Evolutionary conservation across 768 basidiomycete species (phyloP).

Genomic region (Agaricus bisporus): DNA sequence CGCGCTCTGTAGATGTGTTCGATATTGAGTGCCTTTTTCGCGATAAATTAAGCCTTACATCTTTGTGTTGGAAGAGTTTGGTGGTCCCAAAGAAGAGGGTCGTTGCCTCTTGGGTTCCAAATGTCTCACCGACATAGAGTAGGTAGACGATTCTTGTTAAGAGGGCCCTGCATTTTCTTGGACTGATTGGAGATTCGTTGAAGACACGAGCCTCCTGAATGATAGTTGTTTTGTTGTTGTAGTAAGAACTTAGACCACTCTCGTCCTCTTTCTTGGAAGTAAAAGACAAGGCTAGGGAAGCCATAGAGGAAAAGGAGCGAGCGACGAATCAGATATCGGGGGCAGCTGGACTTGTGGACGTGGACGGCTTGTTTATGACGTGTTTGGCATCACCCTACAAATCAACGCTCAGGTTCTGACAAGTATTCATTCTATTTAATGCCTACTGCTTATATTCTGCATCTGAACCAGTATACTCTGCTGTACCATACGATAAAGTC

Average conservation of each 20-base stretch:
- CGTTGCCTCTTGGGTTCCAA: constrained; percentile 93
- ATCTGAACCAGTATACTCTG: constrained; percentile 7
- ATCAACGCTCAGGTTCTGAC: background rate
- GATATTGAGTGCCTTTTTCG: background rate
- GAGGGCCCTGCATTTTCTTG: constrained; percentile 92
- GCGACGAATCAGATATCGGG: constrained; percentile 10
- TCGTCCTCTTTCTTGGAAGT: constrained; percentile 97
- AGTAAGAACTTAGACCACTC: constrained; percentile 84
- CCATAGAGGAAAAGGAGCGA: constrained; percentile 28
- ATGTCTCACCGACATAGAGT: constrained; percentile 92
- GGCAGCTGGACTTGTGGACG: constrained; percentile 22
- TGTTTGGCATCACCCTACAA: constrained; percentile 21
- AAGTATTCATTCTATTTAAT: constrained; percentile 6
- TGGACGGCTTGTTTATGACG: constrained; percentile 36
- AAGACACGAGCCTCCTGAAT: constrained; percentile 98
- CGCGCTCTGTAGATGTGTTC: constrained; percentile 56
- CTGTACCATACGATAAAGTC: constrained; percentile 1
- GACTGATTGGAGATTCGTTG: constrained; percentile 99
- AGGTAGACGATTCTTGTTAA: constrained; percentile 96
- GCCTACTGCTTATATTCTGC: background rate
- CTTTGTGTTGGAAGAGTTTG: constrained; percentile 98
- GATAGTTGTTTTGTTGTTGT: constrained; percentile 96
- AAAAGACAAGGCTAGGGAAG: constrained; percentile 62
- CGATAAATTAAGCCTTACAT: constrained; percentile 54
- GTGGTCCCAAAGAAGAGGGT: constrained; percentile 98